These are phyloP conservation scores for Maudiozyma bulderi DNA, from an alignment of 805 yeast species.

Conservation along the genomic window DNA sequence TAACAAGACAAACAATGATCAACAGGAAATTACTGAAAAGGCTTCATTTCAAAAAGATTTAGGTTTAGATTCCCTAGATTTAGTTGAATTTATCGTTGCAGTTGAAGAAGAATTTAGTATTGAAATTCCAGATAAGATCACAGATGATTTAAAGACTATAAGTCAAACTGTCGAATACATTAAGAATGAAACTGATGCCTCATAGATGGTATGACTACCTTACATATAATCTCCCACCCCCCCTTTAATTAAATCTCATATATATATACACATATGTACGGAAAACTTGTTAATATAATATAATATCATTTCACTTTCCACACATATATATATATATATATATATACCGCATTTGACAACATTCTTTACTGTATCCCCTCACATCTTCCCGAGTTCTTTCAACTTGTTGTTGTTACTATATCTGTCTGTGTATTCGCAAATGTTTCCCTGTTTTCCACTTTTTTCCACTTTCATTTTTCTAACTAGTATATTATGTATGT, in stretches of 20 bases:
- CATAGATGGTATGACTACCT: not conserved
- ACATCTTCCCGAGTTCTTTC: no score
- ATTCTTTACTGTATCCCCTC: no score
- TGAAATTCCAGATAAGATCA: conserved; percentile 79
- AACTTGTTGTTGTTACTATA: no score
- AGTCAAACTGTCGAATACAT: conserved; percentile 87
- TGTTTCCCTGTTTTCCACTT: no score
- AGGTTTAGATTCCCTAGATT: conserved; percentile 76
- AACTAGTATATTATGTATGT: no score
- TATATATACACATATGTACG: not conserved
- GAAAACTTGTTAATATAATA: not conserved
- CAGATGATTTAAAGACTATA: conserved; percentile 86
- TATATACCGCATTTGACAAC: not conserved
- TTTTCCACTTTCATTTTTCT: no score
- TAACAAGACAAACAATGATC: conserved; percentile 45
- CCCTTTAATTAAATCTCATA: not conserved
- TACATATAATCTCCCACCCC: not conserved
- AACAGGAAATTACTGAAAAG: conserved; percentile 30
- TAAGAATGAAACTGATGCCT: conserved; percentile 5
- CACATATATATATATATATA: not conserved
- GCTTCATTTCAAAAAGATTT: conserved; percentile 45
- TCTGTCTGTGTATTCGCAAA: no score
- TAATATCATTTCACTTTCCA: no score
- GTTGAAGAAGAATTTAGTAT: conserved; percentile 86
- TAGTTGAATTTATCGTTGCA: conserved; percentile 91